Evolutionary conservation across 208 protist species (phyloP), one percentile per base, ranked within the genome.

Genomic region (Blechomonas ayalai): DNA sequence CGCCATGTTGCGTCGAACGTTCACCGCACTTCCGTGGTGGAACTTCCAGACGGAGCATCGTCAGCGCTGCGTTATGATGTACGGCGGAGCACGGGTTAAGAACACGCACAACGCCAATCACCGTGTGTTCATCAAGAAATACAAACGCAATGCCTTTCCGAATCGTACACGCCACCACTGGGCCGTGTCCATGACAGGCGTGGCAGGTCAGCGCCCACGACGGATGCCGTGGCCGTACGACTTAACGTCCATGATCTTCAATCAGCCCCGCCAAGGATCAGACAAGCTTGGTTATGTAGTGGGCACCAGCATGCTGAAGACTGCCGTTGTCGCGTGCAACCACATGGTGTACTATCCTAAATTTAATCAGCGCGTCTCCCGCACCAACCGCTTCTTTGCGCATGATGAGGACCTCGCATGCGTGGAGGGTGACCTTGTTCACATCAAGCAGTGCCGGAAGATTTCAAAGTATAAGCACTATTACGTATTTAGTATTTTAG

Each of bases 381-480:
- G 87, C 25, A 92, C 87, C n/a, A 89, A 81, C 36, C 80, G 87
- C 26, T 95, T 90, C 67, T 95, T 95, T 35, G 87, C 87, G 9
- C 87, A 95, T 46, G 87, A 95, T 59, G 87, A 95, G 48, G 87
- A 95, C 58, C 61, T 95, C n/a, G 82, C 81, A 2, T 95, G 87
- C 47, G 87, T 95, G n/a, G 82, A 95, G 39, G 87, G 87, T 10
- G 87, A 95, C 38, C 52, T 95, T 31, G 87, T 95, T 31, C 87
- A 95, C 70, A 92, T 95, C 39, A 95, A 95, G 51, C 87, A 89
- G 58, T 92, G 69, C 35, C 61, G 87, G 27, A 95, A 95, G 55
- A 90, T 95, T 48, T 88, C 79, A 5, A 95, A 95, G 58, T 95
- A 95, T 66, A 95, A 95, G 59, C 87, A 95, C 67, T 95, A 92